phyloP scores from a whole-genome alignment of 2,329 filamentous ascomycete species.

The Alternaria brassicae region DNA sequence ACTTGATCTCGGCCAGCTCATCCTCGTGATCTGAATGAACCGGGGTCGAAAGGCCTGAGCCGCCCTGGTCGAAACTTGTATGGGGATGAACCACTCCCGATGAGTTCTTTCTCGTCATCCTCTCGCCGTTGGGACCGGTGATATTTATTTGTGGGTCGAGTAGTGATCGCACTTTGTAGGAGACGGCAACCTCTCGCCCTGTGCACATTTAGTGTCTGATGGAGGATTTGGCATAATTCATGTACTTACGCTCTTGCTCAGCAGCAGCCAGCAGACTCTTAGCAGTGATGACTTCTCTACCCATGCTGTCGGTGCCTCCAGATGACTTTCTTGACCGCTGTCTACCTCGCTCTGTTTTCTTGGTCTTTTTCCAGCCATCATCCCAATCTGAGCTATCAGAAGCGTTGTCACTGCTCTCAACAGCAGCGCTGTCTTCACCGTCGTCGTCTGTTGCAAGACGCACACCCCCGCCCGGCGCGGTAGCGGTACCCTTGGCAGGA shows the following conservation, averaged over 20 bases:
- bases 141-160: constrained; percentile 72
- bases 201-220: constrained; percentile 16
- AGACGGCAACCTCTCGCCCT: constrained; percentile 60
- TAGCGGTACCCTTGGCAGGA: constrained; percentile 48
- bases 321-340: constrained; percentile 46
- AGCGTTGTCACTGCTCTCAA: constrained; percentile 72
- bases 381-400: constrained; percentile 67
- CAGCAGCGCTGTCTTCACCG: constrained; percentile 63
- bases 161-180: constrained; percentile 67
- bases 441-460: constrained; percentile 61
- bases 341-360: constrained; percentile 50
- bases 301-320: constrained; percentile 46
- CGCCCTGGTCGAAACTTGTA: constrained; percentile 80
- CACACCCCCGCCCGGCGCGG: constrained; percentile 58
- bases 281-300: constrained; percentile 52
- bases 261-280: constrained; percentile 74
- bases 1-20: constrained; percentile 82
- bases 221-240: not conserved
- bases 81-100: constrained; percentile 72
- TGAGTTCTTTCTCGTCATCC: constrained; percentile 59
- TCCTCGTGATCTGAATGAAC: constrained; percentile 87
- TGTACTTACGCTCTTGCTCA: constrained; percentile 75
- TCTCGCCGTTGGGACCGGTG: constrained; percentile 67
- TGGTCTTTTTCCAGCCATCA: constrained; percentile 58
- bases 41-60: constrained; percentile 64